These are phyloP conservation scores for Phaeolepiota aurea DNA, from an alignment of 768 basidiomycete species.

Conservation along the genomic window DNA sequence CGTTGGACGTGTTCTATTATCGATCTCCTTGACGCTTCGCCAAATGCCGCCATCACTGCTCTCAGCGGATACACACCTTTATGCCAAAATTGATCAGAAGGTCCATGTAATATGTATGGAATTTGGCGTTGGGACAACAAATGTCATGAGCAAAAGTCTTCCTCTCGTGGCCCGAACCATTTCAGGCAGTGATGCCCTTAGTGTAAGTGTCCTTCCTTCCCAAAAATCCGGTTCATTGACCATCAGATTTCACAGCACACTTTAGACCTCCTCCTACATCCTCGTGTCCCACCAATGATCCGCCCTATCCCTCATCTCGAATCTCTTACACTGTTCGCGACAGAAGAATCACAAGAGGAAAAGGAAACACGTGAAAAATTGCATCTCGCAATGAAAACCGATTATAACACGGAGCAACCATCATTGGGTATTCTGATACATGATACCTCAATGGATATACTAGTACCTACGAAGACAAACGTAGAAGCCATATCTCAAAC, in stretches of 20 bases:
- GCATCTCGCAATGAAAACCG: too few species aligned
- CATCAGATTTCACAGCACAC: conserved; percentile 19
- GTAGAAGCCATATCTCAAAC: too few species aligned
- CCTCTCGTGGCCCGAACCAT: conserved; percentile 43
- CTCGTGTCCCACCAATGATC: conserved; percentile 69
- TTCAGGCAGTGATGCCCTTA: conserved; percentile 13
- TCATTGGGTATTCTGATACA: too few species aligned
- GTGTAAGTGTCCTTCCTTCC: conserved; percentile 16
- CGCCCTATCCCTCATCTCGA: conserved; percentile 60
- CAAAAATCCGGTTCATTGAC: not conserved
- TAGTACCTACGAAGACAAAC: too few species aligned
- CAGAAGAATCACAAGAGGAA: conserved; percentile 64
- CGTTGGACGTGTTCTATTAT: conserved; percentile 47
- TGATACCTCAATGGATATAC: too few species aligned
- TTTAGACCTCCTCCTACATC: conserved; percentile 65
- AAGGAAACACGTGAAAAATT: conserved; percentile 32
- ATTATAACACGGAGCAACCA: too few species aligned
- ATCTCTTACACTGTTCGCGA: conserved; percentile 47
- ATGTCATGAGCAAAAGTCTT: conserved; percentile 53
- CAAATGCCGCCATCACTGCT: conserved; percentile 45
- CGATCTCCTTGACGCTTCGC: conserved; percentile 48
- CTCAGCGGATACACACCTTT: conserved; percentile 44
- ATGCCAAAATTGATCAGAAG: conserved; percentile 32
- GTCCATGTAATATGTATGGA: conserved; percentile 41
- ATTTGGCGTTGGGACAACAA: conserved; percentile 45